These are phyloP conservation scores for Scutellaria barbata DNA, from an alignment of 257 asterid species.

Conservation along the genomic window DNA sequence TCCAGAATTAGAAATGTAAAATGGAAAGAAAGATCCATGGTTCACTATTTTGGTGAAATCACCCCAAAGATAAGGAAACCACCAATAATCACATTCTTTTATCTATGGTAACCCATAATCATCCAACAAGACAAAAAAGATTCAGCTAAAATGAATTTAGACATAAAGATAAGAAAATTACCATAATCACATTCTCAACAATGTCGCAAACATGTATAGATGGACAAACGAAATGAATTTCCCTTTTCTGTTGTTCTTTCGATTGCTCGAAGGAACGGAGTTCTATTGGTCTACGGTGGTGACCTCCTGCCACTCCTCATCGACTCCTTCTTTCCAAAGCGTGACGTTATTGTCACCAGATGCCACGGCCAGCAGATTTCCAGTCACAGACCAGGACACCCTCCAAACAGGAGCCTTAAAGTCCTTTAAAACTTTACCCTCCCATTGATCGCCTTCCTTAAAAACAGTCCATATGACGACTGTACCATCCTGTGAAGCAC, in stretches of 20 bases:
- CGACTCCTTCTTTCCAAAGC: conserved; percentile 94
- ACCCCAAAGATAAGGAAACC: too few relatives aligned
- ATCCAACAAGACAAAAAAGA: conserved; percentile 40
- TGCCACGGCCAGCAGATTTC: conserved; percentile 88
- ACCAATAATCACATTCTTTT: conserved; percentile 23
- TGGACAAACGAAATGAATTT: conserved; percentile 36
- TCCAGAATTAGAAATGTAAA: background rate
- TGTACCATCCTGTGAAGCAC: conserved; percentile 93
- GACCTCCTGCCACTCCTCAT: conserved; percentile 92
- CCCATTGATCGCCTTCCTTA: conserved; percentile 89
- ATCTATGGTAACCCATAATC: conserved; percentile 27
- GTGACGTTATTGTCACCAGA: conserved; percentile 81
- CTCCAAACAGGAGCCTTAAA: conserved; percentile 89
- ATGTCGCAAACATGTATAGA: conserved; percentile 38
- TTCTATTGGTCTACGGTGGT: conserved; percentile 65
- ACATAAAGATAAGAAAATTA: conserved; percentile 37
- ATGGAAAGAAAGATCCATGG: background rate
- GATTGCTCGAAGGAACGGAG: conserved; percentile 20
- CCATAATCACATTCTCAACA: conserved; percentile 27
- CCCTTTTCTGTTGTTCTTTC: conserved; percentile 9
- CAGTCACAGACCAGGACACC: conserved; percentile 97
- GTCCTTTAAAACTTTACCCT: conserved; percentile 84
- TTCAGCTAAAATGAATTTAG: conserved; percentile 46
- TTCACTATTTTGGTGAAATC: background rate
- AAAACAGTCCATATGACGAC: conserved; percentile 88